phyloP scores from a whole-genome alignment of 352 stramenopile species.

The Poterioochromonas sp. region DNA sequence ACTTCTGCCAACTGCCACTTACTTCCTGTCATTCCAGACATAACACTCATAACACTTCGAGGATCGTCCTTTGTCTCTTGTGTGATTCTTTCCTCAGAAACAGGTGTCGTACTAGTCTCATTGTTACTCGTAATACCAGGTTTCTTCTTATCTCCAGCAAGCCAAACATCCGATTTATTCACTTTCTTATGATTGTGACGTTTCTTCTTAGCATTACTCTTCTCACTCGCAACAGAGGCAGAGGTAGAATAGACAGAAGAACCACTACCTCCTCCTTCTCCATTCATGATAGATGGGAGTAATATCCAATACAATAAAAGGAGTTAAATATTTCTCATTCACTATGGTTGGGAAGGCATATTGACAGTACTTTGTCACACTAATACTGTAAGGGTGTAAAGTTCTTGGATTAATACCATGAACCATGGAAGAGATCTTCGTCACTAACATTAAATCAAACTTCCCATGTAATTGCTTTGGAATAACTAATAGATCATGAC shows the following conservation, averaged over 20 bases:
- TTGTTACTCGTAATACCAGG: too few species aligned
- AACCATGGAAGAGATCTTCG: not conserved
- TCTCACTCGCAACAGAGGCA: too few species aligned
- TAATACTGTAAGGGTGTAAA: not conserved
- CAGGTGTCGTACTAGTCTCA: not conserved
- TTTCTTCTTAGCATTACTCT: too few species aligned
- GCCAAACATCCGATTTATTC: too few species aligned
- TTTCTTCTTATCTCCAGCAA: too few species aligned
- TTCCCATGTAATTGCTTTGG: not conserved
- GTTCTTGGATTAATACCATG: not conserved
- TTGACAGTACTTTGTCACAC: not conserved
- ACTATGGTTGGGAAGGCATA: not conserved
- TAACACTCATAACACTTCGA: too few species aligned
- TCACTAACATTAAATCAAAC: not conserved
- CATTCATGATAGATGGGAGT: too few species aligned
- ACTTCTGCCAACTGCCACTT: slow-evolving; percentile 54
- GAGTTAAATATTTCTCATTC: not conserved
- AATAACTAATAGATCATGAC: slow-evolving; percentile 72
- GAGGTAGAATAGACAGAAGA: too few species aligned
- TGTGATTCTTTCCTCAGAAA: not conserved
- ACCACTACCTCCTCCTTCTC: too few species aligned
- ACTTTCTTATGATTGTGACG: too few species aligned
- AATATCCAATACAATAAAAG: slow-evolving; percentile 13
- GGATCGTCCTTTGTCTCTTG: slow-evolving; percentile 8
- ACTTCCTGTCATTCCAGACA: too few species aligned